phyloP scores from a whole-genome alignment of 2,329 filamentous ascomycete genomes.

The Curvularia hawaiiensis region DNA sequence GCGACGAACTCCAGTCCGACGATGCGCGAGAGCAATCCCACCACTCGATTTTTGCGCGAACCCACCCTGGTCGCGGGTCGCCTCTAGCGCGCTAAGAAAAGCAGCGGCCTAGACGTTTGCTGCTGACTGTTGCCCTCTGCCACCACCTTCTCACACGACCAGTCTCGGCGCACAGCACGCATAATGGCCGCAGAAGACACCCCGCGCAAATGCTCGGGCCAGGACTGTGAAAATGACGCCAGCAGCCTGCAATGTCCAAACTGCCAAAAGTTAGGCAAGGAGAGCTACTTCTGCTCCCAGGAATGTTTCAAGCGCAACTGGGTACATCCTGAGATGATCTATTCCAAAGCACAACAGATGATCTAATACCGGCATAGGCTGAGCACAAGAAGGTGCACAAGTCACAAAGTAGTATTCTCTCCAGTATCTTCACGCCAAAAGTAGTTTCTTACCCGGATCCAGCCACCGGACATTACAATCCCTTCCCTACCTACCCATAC shows the following conservation, averaged over 20 bases:
- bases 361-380: constrained; percentile 58
- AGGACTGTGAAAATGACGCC: constrained; percentile 85
- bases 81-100: constrained; percentile 1
- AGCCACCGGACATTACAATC: constrained; percentile 89
- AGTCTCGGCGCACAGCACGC: constrained; percentile 13
- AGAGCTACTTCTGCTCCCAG: constrained; percentile 96
- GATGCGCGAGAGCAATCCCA: constrained; percentile 14
- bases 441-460: constrained; percentile 88
- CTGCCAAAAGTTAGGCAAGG: constrained; percentile 86
- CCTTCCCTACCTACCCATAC: constrained; percentile 85
- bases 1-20: constrained; percentile 17
- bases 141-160: background rate
- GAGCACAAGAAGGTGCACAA: constrained; percentile 87
- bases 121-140: background rate
- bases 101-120: background rate
- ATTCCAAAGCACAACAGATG: constrained; percentile 13
- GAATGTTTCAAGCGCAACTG: constrained; percentile 99
- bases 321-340: constrained; percentile 62
- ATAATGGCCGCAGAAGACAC: constrained; percentile 46
- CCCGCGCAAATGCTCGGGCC: constrained; percentile 77
- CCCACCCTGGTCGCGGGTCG: constrained; percentile 12
- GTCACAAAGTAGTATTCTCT: constrained; percentile 75
- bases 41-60: constrained; percentile 25
- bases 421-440: constrained; percentile 75
- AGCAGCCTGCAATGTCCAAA: constrained; percentile 90